phyloP scores from a whole-genome alignment of 2,329 filamentous ascomycete species.

The Penicillium frequentans region DNA sequence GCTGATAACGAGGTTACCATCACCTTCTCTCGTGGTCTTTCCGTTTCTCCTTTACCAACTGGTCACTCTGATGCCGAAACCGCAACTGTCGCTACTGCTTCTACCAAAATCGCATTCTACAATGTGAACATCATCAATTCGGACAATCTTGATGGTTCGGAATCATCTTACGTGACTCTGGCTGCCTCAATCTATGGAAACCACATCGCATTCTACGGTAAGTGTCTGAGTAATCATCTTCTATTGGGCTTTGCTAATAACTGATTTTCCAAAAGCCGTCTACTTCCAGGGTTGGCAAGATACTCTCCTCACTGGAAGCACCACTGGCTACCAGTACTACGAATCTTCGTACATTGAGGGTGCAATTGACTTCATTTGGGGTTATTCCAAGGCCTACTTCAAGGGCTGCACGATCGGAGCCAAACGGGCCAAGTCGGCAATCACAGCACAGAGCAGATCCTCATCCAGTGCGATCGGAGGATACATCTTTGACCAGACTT shows the following conservation, averaged over 20 bases:
- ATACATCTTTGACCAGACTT: slow-evolving; percentile 28
- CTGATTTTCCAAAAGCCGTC: slow-evolving; percentile 10
- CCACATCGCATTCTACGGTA: slow-evolving; percentile 48
- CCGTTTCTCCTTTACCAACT: slow-evolving; percentile 22
- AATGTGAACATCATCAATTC: slow-evolving; percentile 21
- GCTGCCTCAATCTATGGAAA: slow-evolving; percentile 13
- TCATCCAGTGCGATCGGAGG: slow-evolving; percentile 18
- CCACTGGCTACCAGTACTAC: slow-evolving; percentile 48
- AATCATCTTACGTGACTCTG: slow-evolving; percentile 19
- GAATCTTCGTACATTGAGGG: slow-evolving; percentile 47
- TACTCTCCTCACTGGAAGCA: slow-evolving; percentile 49
- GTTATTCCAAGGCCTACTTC: slow-evolving; percentile 29
- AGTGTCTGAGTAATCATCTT: slow-evolving; percentile 26
- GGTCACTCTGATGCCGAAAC: slow-evolving; percentile 27
- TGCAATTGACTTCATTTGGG: slow-evolving; percentile 53
- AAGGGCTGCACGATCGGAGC: slow-evolving; percentile 31
- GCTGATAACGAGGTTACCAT: slow-evolving; percentile 14
- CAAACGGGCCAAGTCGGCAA: slow-evolving; percentile 27
- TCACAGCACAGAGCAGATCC: slow-evolving; percentile 18
- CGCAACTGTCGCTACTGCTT: slow-evolving; percentile 21
- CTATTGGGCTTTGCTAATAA: background rate
- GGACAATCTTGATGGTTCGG: slow-evolving; percentile 28
- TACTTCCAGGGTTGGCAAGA: slow-evolving; percentile 48
- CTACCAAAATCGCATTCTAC: slow-evolving; percentile 20
- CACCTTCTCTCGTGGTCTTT: slow-evolving; percentile 23